phyloP scores from a whole-genome alignment of 2,329 filamentous ascomycete genomes.

The Fusarium fujikuroi region DNA sequence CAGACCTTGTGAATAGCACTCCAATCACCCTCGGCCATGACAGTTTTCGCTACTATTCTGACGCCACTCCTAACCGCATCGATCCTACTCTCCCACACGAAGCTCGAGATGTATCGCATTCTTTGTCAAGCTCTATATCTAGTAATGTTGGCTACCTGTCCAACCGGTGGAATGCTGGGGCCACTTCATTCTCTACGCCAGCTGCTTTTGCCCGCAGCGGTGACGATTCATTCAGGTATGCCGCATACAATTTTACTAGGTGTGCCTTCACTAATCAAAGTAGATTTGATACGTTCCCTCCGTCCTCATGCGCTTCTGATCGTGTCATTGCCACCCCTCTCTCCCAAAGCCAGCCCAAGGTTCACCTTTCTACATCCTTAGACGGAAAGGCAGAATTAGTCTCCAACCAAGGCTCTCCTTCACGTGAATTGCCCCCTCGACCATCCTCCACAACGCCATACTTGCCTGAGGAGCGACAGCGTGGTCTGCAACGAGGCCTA shows the following conservation, averaged over 20 bases:
- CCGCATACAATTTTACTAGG: not conserved
- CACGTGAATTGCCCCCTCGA: conserved; percentile 62
- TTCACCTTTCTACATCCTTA: conserved; percentile 84
- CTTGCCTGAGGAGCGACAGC: conserved; percentile 59
- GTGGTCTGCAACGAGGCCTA: conserved; percentile 71
- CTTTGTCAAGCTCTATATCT: conserved; percentile 55
- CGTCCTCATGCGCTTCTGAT: conserved; percentile 55
- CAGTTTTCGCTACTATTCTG: conserved; percentile 25
- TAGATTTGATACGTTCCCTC: conserved; percentile 58
- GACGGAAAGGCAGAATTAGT: conserved; percentile 93
- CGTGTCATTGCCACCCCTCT: conserved; percentile 54
- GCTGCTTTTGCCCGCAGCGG: conserved; percentile 52
- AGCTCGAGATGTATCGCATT: conserved; percentile 42
- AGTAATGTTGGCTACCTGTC: conserved; percentile 62
- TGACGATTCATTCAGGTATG: conserved; percentile 61
- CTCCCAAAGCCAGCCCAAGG: conserved; percentile 56
- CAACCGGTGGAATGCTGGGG: conserved; percentile 65
- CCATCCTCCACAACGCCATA: conserved; percentile 59
- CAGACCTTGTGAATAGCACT: conserved; percentile 42
- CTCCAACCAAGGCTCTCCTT: conserved; percentile 73
- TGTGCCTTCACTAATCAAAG: conserved; percentile 12
- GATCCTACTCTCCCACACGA: conserved; percentile 45
- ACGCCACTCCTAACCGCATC: conserved; percentile 43
- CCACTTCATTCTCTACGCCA: conserved; percentile 63
- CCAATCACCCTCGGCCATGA: conserved; percentile 39